These are phyloP conservation scores for Yamadazyma dendronema DNA, from an alignment of 1,139 yeast species.

Conservation along the genomic window DNA sequence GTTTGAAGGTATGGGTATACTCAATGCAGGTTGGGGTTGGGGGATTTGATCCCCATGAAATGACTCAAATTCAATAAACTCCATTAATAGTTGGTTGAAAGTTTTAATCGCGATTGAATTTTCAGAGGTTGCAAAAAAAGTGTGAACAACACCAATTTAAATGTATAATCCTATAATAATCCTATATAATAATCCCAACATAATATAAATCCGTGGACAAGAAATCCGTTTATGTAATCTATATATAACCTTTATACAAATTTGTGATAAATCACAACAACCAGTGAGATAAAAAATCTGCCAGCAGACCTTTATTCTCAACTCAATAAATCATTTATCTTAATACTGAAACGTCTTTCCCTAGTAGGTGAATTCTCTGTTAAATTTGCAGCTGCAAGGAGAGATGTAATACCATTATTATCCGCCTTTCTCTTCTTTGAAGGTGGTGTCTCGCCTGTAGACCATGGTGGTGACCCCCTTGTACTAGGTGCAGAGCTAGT, in stretches of 20 bases:
- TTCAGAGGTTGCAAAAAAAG: not conserved
- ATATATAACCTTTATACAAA: not conserved
- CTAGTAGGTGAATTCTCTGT: slow-evolving; percentile 16
- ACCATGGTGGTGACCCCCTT: no score
- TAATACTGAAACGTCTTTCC: slow-evolving; percentile 25
- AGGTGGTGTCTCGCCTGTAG: not conserved
- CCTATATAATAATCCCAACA: not conserved
- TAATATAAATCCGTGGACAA: not conserved
- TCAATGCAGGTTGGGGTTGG: slow-evolving; percentile 47
- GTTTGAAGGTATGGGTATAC: slow-evolving; percentile 42
- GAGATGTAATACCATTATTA: slow-evolving; percentile 25
- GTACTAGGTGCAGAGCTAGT: no score
- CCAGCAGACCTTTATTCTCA: slow-evolving; percentile 10
- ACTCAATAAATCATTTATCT: slow-evolving; percentile 27
- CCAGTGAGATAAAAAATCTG: no score
- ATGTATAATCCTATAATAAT: not conserved
- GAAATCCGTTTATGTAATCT: not conserved
- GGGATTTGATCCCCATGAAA: slow-evolving; percentile 33
- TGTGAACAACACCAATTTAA: not conserved
- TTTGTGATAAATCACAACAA: no score
- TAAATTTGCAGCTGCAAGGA: slow-evolving; percentile 28
- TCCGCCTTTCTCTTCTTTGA: not conserved
- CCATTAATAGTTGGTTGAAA: slow-evolving; percentile 25
- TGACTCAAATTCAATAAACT: slow-evolving; percentile 43
- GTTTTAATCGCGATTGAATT: not conserved